A percentile compares a stretch with the other conserved stretches of the same genome.
phyloP scores from a whole-genome alignment of 2,329 filamentous ascomycete species.

The Endocalyx cinctus region DNA sequence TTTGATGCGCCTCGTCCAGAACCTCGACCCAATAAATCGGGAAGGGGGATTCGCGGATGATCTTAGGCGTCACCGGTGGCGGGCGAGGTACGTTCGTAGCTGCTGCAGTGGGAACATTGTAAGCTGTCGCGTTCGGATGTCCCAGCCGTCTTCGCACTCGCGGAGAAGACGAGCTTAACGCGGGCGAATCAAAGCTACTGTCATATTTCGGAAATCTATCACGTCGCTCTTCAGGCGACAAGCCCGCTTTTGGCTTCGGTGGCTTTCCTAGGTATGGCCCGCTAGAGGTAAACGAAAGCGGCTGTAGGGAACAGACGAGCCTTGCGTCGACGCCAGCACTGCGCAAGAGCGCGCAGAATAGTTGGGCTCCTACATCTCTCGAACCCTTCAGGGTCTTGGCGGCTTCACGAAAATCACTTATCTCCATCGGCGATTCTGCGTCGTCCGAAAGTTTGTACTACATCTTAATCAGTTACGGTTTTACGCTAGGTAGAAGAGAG shows the following conservation, averaged over 20 bases:
- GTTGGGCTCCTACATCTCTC: conserved; percentile 80
- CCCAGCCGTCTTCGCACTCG: conserved; percentile 46
- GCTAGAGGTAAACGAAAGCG: conserved; percentile 61
- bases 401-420: conserved; percentile 66
- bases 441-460: conserved; percentile 56
- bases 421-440: conserved; percentile 64
- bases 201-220: conserved; percentile 38
- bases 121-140: conserved; percentile 50
- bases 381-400: conserved; percentile 72
- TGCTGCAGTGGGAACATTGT: conserved; percentile 39
- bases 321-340: conserved; percentile 76
- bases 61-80: conserved; percentile 34
- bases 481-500: too few species aligned
- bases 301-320: conserved; percentile 86
- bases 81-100: too few species aligned
- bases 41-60: conserved; percentile 64
- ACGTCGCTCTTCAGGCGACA: conserved; percentile 29
- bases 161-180: conserved; percentile 20
- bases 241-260: conserved; percentile 24
- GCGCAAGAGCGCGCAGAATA: conserved; percentile 84
- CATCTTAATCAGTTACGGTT: conserved; percentile 4
- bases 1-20: conserved; percentile 79
- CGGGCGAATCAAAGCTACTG: conserved; percentile 21
- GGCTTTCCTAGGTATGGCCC: conserved; percentile 45
- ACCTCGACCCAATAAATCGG: conserved; percentile 95